Conservation (phyloP, 805 yeast species). For the Starmerella lactis-condensi region DNA sequence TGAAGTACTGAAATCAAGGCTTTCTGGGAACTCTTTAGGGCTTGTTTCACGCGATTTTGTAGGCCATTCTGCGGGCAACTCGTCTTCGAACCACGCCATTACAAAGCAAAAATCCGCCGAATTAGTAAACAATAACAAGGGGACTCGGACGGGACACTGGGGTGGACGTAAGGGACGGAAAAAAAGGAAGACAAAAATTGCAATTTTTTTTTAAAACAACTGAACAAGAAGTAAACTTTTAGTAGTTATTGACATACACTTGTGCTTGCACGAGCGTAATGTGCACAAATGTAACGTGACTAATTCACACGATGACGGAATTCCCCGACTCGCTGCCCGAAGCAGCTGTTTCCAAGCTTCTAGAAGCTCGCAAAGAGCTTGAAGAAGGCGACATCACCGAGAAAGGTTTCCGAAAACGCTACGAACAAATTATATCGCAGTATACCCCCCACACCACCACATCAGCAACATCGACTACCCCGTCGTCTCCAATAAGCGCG, state of each 20-base stretch:
- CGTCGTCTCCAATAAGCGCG: constrained; percentile 3
- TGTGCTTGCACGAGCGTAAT: too few species aligned
- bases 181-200: too few species aligned
- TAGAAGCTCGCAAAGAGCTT: constrained; percentile 15
- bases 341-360: constrained; percentile 15
- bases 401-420: constrained; percentile 49
- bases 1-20: constrained; percentile 8
- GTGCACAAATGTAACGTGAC: too few species aligned
- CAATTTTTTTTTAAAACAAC: too few species aligned
- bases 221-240: too few species aligned
- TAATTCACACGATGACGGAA: too few species aligned
- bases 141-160: too few species aligned
- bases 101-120: too few species aligned
- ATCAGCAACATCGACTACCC: constrained; percentile 2
- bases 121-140: too few species aligned
- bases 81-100: constrained; percentile 15
- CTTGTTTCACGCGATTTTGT: not conserved
- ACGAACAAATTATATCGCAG: constrained; percentile 27
- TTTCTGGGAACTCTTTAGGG: not conserved
- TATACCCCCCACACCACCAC: constrained; percentile 3
- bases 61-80: constrained; percentile 15
- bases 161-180: too few species aligned
- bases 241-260: too few species aligned
- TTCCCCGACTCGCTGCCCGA: constrained; percentile 19
- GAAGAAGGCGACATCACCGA: constrained; percentile 53